These are phyloP conservation scores for Penicillium thymicola DNA, from an alignment of 2,329 filamentous ascomycete species.

Conservation along the genomic window DNA sequence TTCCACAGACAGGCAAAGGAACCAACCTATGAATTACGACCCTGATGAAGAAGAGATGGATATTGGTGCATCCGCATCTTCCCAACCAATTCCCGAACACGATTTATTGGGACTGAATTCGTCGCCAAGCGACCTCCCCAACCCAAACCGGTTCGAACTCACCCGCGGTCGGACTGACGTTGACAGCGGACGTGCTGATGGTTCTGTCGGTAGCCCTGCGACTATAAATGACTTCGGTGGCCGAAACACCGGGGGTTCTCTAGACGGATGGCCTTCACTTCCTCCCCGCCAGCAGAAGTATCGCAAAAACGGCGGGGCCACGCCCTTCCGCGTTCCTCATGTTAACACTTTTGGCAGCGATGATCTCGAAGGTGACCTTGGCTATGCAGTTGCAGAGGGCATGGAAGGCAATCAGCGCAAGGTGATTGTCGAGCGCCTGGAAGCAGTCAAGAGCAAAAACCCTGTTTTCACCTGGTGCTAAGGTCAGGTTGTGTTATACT, in stretches of 20 bases:
- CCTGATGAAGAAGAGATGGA: slow-evolving; percentile 82
- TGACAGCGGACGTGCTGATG: slow-evolving; percentile 31
- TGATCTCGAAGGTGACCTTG: slow-evolving; percentile 85
- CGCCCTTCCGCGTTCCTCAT: slow-evolving; percentile 37
- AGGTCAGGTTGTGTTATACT: slow-evolving; percentile 18
- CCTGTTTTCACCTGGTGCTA: slow-evolving; percentile 98
- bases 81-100: slow-evolving; percentile 47
- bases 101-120: slow-evolving; percentile 69
- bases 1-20: slow-evolving; percentile 77
- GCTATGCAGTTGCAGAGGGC: slow-evolving; percentile 88
- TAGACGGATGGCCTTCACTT: slow-evolving; percentile 39
- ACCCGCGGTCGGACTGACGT: slow-evolving; percentile 42
- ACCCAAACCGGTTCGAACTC: slow-evolving; percentile 72
- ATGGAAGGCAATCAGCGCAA: slow-evolving; percentile 89
- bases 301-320: slow-evolving; percentile 38
- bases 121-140: slow-evolving; percentile 61
- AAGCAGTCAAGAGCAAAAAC: slow-evolving; percentile 92
- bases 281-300: slow-evolving; percentile 35
- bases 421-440: slow-evolving; percentile 93
- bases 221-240: slow-evolving; percentile 32
- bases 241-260: slow-evolving; percentile 33
- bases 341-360: slow-evolving; percentile 59
- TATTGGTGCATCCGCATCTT: slow-evolving; percentile 68
- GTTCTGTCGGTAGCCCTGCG: slow-evolving; percentile 36
- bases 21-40: slow-evolving; percentile 53